Evolutionary conservation across 331 rosid genomes (phyloP).

Genomic region (Acacia pycnantha): DNA sequence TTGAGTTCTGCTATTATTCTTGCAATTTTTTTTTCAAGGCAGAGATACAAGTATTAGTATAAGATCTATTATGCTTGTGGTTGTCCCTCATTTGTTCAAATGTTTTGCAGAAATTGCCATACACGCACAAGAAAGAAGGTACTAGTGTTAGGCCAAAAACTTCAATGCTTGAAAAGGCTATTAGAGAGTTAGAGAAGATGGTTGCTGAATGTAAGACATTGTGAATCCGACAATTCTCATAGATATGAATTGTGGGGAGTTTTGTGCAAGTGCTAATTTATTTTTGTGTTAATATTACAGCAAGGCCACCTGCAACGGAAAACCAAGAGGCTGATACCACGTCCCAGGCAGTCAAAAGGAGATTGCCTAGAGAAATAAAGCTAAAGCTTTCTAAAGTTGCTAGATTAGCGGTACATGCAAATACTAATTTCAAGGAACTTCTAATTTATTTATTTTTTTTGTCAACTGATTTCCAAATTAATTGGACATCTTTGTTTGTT

Average conservation of each 20-base stretch:
- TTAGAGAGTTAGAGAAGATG: slow-evolving; percentile 89
- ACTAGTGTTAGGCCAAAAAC: slow-evolving; percentile 72
- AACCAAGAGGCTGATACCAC: slow-evolving; percentile 77
- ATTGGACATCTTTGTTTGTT: not conserved
- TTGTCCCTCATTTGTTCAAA: slow-evolving; percentile 25
- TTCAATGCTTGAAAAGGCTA: slow-evolving; percentile 91
- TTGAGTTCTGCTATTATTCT: not conserved
- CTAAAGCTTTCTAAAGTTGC: slow-evolving; percentile 98
- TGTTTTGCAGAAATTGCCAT: slow-evolving; percentile 67
- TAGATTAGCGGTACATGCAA: slow-evolving; percentile 73
- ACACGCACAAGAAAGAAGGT: slow-evolving; percentile 74
- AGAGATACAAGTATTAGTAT: slow-evolving; percentile 11
- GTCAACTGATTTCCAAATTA: not conserved
- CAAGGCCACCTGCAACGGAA: slow-evolving; percentile 89
- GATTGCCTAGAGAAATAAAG: slow-evolving; percentile 97
- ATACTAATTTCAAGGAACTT: not conserved
- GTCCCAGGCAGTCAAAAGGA: slow-evolving; percentile 85
- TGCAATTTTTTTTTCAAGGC: not conserved
- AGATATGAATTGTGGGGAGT: slow-evolving; percentile 21
- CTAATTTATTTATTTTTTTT: not conserved
- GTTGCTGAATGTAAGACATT: slow-evolving; percentile 89
- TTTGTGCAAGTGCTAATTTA: slow-evolving; percentile 17
- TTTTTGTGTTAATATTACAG: slow-evolving; percentile 48
- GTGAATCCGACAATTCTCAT: slow-evolving; percentile 17
- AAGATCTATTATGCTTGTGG: slow-evolving; percentile 22